Conservation (phyloP, 2,329 filamentous ascomycete species). For the Fusarium foetens region DNA sequence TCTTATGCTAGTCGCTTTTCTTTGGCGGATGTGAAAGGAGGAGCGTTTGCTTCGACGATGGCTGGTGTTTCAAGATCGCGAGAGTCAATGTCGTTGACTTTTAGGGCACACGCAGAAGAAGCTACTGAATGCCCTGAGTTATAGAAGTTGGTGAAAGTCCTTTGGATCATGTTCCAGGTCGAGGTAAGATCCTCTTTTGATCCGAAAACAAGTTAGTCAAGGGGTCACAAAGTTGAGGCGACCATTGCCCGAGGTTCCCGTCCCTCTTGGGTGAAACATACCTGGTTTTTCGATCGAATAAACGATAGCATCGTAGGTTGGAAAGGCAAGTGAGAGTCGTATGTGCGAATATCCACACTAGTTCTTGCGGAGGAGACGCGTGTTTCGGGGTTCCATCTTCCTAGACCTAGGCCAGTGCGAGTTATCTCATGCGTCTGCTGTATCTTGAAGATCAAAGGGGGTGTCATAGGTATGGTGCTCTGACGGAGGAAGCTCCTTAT, state of each 20-base stretch:
- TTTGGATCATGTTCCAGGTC: not conserved
- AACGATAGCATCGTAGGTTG: not conserved
- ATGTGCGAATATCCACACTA: not conserved
- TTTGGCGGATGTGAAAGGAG: no score
- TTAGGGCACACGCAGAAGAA: not conserved
- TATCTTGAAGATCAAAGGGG: not conserved
- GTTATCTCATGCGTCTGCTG: not conserved
- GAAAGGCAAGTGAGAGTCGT: not conserved
- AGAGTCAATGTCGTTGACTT: not conserved
- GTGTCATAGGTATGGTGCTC: not conserved
- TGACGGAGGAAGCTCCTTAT: not conserved
- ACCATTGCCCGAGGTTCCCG: not conserved
- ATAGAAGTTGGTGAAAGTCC: not conserved
- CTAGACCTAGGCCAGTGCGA: not conserved
- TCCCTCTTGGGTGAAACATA: not conserved
- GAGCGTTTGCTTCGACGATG: not conserved
- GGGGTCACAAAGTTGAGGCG: not conserved
- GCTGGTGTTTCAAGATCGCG: not conserved
- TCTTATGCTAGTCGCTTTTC: not conserved
- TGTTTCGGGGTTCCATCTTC: not conserved
- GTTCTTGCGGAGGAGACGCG: not conserved
- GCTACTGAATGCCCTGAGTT: no score
- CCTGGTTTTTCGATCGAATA: not conserved
- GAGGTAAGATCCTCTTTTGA: not conserved
- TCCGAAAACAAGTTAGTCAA: not conserved